Conservation (phyloP, 495 filamentous ascomycete genomes). For the Penicillium bialowiezense region DNA sequence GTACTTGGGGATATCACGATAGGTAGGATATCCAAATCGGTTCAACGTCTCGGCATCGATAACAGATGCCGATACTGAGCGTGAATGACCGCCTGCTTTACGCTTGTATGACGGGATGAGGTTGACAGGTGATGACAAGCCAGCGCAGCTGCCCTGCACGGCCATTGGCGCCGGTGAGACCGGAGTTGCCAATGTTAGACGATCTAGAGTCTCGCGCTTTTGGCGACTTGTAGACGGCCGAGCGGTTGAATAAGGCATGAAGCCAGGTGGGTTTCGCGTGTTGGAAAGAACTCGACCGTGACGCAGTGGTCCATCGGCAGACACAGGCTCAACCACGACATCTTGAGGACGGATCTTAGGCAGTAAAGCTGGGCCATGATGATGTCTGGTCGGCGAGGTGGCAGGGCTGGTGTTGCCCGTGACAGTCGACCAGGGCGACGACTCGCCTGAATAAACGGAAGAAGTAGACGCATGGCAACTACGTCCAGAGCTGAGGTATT, state of each 20-base stretch:
- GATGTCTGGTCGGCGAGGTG: slow-evolving; percentile 65
- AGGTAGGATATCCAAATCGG: slow-evolving; percentile 76
- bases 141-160: slow-evolving; percentile 32
- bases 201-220: slow-evolving; percentile 61
- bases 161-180: slow-evolving; percentile 43
- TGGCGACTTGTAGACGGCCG: slow-evolving; percentile 53
- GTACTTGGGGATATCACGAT: slow-evolving; percentile 73
- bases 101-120: slow-evolving; percentile 52
- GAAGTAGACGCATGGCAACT: slow-evolving; percentile 46
- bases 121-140: slow-evolving; percentile 61
- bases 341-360: slow-evolving; percentile 87
- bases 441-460: slow-evolving; percentile 60
- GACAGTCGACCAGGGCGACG: slow-evolving; percentile 73
- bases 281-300: slow-evolving; percentile 57
- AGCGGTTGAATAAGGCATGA: slow-evolving; percentile 38
- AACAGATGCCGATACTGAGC: slow-evolving; percentile 66
- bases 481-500: slow-evolving; percentile 32
- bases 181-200: slow-evolving; percentile 53
- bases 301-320: slow-evolving; percentile 37
- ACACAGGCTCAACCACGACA: slow-evolving; percentile 62
- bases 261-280: slow-evolving; percentile 49
- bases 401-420: slow-evolving; percentile 72
- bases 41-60: slow-evolving; percentile 64
- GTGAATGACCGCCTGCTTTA: slow-evolving; percentile 45
- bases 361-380: slow-evolving; percentile 77